These are phyloP conservation scores for Hemerocallis citrina DNA, from an alignment of 106 monocot species.

Conservation along the genomic window DNA sequence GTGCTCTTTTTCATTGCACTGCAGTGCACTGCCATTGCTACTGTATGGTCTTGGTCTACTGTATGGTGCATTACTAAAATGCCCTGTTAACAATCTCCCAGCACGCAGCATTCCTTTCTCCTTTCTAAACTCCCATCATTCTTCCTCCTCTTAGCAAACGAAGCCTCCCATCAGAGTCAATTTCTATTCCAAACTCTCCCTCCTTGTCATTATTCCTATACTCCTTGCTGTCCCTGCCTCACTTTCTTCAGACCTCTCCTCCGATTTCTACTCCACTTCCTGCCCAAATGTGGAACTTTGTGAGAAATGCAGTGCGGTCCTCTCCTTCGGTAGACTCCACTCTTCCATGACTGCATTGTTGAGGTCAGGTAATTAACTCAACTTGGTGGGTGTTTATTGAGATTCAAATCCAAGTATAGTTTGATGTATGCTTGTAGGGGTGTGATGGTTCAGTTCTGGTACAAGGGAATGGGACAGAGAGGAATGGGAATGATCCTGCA, in stretches of 20 bases:
- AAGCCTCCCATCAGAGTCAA: too few species aligned
- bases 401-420: neutral
- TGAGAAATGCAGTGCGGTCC: slow-evolving; percentile 38
- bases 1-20: too few species aligned
- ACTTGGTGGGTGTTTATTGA: neutral
- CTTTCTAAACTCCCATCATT: too few species aligned
- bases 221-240: too few species aligned
- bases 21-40: too few species aligned
- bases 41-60: too few species aligned
- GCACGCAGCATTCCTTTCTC: too few species aligned
- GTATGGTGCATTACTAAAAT: too few species aligned
- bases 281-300: slow-evolving; percentile 68
- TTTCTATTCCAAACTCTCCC: too few species aligned
- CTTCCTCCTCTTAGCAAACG: too few species aligned
- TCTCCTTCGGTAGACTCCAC: slow-evolving; percentile 37
- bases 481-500: slow-evolving; percentile 67
- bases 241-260: slow-evolving; percentile 34
- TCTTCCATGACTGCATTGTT: slow-evolving; percentile 84
- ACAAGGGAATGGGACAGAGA: slow-evolving; percentile 70
- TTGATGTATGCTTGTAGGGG: slow-evolving; percentile 46
- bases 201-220: neutral
- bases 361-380: slow-evolving; percentile 66
- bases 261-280: slow-evolving; percentile 46
- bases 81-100: too few species aligned
- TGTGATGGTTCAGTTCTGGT: slow-evolving; percentile 83